Evolutionary conservation across 2,329 filamentous ascomycete genomes (phyloP).

Genomic region (Xylariaceae sp.): DNA sequence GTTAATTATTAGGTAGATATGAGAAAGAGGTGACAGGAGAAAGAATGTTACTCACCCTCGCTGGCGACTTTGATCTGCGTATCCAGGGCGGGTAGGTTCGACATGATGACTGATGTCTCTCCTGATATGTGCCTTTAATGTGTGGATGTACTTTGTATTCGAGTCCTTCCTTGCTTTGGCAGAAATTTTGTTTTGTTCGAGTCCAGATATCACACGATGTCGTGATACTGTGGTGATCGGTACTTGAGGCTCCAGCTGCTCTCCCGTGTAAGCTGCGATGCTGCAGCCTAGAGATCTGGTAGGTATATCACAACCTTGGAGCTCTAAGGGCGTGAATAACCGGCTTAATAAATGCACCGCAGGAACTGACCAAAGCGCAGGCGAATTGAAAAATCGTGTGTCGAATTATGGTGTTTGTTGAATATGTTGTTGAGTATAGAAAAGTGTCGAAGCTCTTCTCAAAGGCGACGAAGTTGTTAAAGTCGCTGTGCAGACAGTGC

Average conservation of each 20-base stretch:
- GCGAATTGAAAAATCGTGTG: background rate
- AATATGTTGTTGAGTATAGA: background rate
- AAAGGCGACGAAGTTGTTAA: background rate
- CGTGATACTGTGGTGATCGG: background rate
- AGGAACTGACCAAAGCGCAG: too few species aligned
- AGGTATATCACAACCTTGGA: background rate
- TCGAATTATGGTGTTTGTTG: background rate
- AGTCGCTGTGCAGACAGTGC: background rate
- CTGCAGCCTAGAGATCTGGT: background rate
- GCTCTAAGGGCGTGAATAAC: too few species aligned
- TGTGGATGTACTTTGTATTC: background rate
- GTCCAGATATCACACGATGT: too few species aligned
- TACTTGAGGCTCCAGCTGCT: background rate
- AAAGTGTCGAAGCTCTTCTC: background rate
- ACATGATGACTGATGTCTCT: conserved; percentile 16
- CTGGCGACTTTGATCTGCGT: conserved; percentile 33
- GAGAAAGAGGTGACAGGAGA: background rate
- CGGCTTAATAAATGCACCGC: too few species aligned
- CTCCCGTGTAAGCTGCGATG: background rate
- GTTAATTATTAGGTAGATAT: conserved; percentile 1
- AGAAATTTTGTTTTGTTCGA: too few species aligned
- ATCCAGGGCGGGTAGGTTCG: conserved; percentile 22
- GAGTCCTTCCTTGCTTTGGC: too few species aligned
- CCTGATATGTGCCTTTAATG: background rate
- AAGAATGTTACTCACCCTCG: conserved; percentile 29